These are phyloP conservation scores for Cryptosporidium parvum DNA, from an alignment of 169 alveolate species.

Conservation along the genomic window DNA sequence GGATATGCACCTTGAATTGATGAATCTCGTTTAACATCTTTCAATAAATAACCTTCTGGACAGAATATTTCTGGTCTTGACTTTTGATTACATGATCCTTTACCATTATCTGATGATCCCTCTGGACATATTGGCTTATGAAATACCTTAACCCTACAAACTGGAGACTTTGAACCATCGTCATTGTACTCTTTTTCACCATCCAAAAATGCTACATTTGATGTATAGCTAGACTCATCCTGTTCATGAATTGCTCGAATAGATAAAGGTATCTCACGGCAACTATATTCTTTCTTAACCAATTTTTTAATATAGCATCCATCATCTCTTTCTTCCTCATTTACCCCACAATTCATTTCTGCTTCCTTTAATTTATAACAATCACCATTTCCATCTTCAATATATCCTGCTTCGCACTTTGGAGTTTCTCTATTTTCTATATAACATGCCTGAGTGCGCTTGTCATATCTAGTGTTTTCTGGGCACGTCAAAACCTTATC, in stretches of 20 bases:
- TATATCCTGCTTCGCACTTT: slow-evolving; percentile 41
- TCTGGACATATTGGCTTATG: slow-evolving; percentile 64
- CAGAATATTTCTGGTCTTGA: slow-evolving; percentile 50
- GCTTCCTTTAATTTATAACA: slow-evolving; percentile 66
- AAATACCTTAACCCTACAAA: slow-evolving; percentile 61
- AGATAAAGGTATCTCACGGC: slow-evolving; percentile 30
- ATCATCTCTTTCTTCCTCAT: slow-evolving; percentile 45
- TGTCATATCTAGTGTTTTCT: slow-evolving; percentile 42
- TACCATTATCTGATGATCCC: slow-evolving; percentile 8
- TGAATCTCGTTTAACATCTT: background rate
- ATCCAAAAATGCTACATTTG: slow-evolving; percentile 39
- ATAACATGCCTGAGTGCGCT: slow-evolving; percentile 33
- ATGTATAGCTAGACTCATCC: slow-evolving; percentile 8
- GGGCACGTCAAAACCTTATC: slow-evolving; percentile 57
- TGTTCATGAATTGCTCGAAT: slow-evolving; percentile 17
- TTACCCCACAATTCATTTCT: slow-evolving; percentile 22
- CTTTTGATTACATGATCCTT: slow-evolving; percentile 11
- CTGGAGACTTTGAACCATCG: slow-evolving; percentile 30
- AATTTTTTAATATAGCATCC: slow-evolving; percentile 45
- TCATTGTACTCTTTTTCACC: slow-evolving; percentile 48
- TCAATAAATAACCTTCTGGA: slow-evolving; percentile 45
- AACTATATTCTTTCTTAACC: slow-evolving; percentile 43
- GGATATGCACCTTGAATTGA: background rate
- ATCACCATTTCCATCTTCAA: slow-evolving; percentile 66
- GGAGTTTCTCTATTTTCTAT: slow-evolving; percentile 39